Evolutionary conservation across 768 basidiomycete genomes (phyloP).

Genomic region (Suillus discolor): DNA sequence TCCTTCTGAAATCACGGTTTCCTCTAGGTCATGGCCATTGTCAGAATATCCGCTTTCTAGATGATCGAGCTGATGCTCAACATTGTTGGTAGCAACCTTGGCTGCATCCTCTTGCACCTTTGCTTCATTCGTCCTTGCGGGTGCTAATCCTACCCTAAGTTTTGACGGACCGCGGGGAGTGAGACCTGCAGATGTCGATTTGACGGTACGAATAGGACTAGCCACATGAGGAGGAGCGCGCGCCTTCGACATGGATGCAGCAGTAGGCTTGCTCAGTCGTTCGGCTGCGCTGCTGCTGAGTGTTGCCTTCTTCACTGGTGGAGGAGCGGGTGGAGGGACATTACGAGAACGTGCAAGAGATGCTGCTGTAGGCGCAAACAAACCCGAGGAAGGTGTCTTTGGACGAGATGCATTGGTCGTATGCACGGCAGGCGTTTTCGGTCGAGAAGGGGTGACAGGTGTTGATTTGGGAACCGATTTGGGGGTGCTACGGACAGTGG

Average conservation of each 20-base stretch:
- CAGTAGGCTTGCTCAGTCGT: constrained; percentile 81
- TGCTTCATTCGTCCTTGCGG: constrained; percentile 27
- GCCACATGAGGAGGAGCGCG: constrained; percentile 34
- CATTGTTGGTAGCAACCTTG: constrained; percentile 27
- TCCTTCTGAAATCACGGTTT: constrained; percentile 14
- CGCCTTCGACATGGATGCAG: constrained; percentile 69
- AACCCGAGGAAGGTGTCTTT: constrained; percentile 65
- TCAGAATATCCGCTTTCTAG: constrained; percentile 22
- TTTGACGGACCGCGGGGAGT: constrained; percentile 33
- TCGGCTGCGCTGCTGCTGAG: constrained; percentile 58
- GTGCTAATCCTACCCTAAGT: constrained; percentile 27
- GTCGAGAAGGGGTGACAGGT: constrained; percentile 35
- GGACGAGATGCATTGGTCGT: constrained; percentile 36
- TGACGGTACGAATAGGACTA: constrained; percentile 28
- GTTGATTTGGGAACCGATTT: constrained; percentile 27
- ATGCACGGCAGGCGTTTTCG: constrained; percentile 37
- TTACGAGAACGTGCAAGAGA: constrained; percentile 73
- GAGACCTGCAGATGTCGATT: constrained; percentile 32
- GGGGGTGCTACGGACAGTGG: constrained; percentile 30
- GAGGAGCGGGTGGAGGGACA: constrained; percentile 46
- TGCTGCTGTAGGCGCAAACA: constrained; percentile 84
- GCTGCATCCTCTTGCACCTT: constrained; percentile 22
- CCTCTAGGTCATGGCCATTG: constrained; percentile 29
- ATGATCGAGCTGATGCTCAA: constrained; percentile 21
- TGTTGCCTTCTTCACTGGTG: constrained; percentile 56